Evolutionary conservation across 164 flowering plant species (phyloP).

Genomic region (Tinospora cordifolia): DNA sequence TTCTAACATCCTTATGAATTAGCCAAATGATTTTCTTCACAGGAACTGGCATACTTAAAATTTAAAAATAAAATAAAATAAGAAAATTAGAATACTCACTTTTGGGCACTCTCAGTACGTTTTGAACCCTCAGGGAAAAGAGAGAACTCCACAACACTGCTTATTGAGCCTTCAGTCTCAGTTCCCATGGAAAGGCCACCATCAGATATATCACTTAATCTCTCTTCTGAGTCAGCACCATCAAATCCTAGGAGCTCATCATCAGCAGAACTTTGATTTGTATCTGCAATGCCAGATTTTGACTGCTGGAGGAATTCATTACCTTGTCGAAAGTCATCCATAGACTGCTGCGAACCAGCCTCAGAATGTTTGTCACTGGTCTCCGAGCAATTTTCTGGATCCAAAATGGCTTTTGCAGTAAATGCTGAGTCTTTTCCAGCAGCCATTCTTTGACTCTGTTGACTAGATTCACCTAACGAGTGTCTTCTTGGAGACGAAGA

Average conservation of each 20-base stretch:
- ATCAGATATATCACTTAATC: constrained; percentile 59
- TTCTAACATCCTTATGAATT: not conserved
- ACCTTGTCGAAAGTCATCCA: constrained; percentile 34
- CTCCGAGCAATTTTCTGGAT: constrained; percentile 34
- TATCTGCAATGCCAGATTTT: constrained; percentile 23
- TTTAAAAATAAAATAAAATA: constrained; percentile 7
- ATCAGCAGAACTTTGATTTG: constrained; percentile 30
- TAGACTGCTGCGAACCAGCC: constrained; percentile 32
- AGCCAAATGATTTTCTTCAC: not conserved
- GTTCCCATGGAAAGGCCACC: constrained; percentile 51
- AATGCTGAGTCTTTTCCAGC: constrained; percentile 27
- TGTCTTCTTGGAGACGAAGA: constrained; percentile 34
- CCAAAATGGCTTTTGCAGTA: constrained; percentile 27
- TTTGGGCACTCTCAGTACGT: constrained; percentile 23
- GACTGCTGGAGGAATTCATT: constrained; percentile 32
- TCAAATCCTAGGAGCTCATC: constrained; percentile 40
- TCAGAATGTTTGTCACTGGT: constrained; percentile 39
- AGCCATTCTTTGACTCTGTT: constrained; percentile 23
- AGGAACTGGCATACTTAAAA: not conserved
- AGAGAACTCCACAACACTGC: constrained; percentile 25
- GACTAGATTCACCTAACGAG: constrained; percentile 19
- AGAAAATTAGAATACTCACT: no score
- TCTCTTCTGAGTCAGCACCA: constrained; percentile 47
- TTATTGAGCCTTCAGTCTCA: constrained; percentile 48
- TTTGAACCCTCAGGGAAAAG: constrained; percentile 25